phyloP scores from a whole-genome alignment of 495 filamentous ascomycete genomes.

The Penicillium goetzii region DNA sequence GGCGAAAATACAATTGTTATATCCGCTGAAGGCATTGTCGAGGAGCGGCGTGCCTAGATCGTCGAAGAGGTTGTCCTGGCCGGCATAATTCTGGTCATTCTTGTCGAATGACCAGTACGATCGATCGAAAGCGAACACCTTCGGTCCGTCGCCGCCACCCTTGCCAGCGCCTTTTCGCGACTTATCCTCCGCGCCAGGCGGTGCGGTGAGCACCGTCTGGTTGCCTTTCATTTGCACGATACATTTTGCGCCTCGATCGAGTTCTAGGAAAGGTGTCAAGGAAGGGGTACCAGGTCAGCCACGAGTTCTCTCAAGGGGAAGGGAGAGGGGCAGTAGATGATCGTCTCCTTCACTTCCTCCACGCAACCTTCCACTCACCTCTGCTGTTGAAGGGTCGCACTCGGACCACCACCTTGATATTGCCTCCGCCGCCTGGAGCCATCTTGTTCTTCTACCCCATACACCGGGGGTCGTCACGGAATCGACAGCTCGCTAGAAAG shows the following conservation, averaged over 20 bases:
- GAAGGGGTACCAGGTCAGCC: neutral
- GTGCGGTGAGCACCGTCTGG: conserved; percentile 86
- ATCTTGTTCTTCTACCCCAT: conserved; percentile 56
- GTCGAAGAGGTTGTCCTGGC: conserved; percentile 83
- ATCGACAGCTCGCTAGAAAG: conserved; percentile 17
- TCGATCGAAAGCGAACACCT: conserved; percentile 93
- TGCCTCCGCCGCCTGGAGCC: conserved; percentile 83
- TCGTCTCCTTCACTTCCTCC: neutral
- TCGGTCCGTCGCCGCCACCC: conserved; percentile 71
- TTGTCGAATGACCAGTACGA: conserved; percentile 98
- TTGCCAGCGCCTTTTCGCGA: conserved; percentile 61
- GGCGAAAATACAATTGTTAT: conserved; percentile 99
- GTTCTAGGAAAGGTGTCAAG: conserved; percentile 57
- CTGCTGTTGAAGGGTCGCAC: conserved; percentile 88
- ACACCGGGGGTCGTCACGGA: conserved; percentile 31
- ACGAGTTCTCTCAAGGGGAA: neutral
- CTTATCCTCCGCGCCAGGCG: conserved; percentile 64
- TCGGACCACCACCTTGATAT: conserved; percentile 99
- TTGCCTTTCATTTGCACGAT: conserved; percentile 94
- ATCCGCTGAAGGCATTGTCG: conserved; percentile 98
- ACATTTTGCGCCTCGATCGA: conserved; percentile 91
- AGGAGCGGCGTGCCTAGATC: conserved; percentile 90
- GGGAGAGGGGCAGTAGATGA: neutral
- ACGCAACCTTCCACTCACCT: conserved; percentile 60
- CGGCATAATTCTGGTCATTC: conserved; percentile 78